Evolutionary conservation across 176 grass and related monocot genomes (phyloP).

Genomic region (Sorghum bicolor): Sorghum_bicolor_NCBIv3 NC_012878.2:49826001-49826500

Average conservation of each 20-base stretch:
- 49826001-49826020: slow-evolving; percentile 81
- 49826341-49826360: neutral
- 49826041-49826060: slow-evolving; percentile 77
- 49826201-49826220: neutral
- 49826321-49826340: neutral
- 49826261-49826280: neutral
- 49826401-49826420: neutral
- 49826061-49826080: slow-evolving; percentile 95
- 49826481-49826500: neutral
- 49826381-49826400: slow-evolving; percentile 16
- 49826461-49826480: neutral
- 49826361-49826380: neutral
- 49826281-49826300: neutral
- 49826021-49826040: slow-evolving; percentile 60
- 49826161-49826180: neutral
- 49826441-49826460: slow-evolving; percentile 1
- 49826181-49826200: neutral
- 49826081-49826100: slow-evolving; percentile 90
- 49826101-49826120: slow-evolving; percentile 95
- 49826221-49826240: neutral
- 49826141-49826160: slow-evolving; percentile 12
- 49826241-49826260: neutral
- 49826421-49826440: neutral
- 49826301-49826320: neutral
- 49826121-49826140: slow-evolving; percentile 13